phyloP scores from a whole-genome alignment of 768 basidiomycete species.

The Termitomyces sp. region DNA sequence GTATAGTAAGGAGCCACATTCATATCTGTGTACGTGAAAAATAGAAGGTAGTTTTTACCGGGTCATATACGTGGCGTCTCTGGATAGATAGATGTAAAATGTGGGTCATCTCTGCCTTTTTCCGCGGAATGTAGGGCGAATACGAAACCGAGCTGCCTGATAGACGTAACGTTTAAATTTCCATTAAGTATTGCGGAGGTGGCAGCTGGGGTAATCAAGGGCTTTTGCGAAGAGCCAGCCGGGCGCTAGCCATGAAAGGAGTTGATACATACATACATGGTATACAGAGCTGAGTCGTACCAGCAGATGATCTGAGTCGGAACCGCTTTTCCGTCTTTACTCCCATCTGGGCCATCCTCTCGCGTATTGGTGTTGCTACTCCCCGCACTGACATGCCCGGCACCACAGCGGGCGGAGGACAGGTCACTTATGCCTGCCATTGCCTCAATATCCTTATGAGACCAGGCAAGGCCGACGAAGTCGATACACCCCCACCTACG shows the following conservation, averaged over 20 bases:
- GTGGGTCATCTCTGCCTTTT: constrained; percentile 10
- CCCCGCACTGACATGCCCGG: constrained; percentile 23
- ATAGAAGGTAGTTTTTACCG: constrained; percentile 2
- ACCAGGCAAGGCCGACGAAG: constrained; percentile 25
- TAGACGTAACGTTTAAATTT: not conserved
- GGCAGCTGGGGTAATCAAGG: constrained; percentile 4
- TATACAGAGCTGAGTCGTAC: constrained; percentile 1
- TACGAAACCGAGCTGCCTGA: not conserved
- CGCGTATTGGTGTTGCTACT: not conserved
- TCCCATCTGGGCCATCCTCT: constrained; percentile 13
- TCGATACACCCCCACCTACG: constrained; percentile 29
- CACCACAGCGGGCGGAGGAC: constrained; percentile 16
- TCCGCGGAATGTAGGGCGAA: constrained; percentile 8
- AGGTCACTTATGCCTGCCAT: constrained; percentile 46
- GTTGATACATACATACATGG: constrained; percentile 12
- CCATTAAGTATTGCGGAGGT: constrained; percentile 10
- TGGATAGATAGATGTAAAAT: constrained; percentile 8
- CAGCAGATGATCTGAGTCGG: constrained; percentile 35
- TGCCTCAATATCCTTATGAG: constrained; percentile 68
- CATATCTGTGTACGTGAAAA: constrained; percentile 12
- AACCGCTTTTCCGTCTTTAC: constrained; percentile 21
- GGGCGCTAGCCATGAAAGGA: constrained; percentile 1
- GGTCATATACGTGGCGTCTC: not conserved
- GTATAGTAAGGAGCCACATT: constrained; percentile 15
- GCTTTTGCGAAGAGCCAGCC: not conserved